Base-by-base conservation (phyloP, 257 asterid species). In the Schizonepeta tenuifolia region DNA sequence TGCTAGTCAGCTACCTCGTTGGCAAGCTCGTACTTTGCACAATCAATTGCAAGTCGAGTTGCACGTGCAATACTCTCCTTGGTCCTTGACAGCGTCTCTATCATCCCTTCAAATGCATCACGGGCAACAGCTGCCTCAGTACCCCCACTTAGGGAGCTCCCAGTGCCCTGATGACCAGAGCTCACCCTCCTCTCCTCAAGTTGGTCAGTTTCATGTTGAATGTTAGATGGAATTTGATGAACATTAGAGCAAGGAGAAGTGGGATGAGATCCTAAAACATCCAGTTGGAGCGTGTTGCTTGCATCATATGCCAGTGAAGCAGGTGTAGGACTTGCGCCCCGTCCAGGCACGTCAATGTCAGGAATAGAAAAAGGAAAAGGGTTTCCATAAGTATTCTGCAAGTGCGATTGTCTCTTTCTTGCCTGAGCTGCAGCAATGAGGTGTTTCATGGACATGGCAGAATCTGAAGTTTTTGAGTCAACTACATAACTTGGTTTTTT, bases 41-140 rank as follows among this genome's bases (percentile, higher is more conserved):
- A 91, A 76, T 91, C 97, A 78, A 91, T 89, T 44, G 97, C 97
- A 83, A 89, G 97, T 49, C 97, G 90, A 36, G 97, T 91, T 44
- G 97, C 97, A 53, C 96, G 97, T 24, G 96, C 96, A 56, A 91
- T 91, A 79, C 97, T 91, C 82, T 91, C 97, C 79, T 91, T 91
- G 72, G 97, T 89, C 86, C 97, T 89, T 58, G 97, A 89, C 77
- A 91, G 85, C 61, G 97, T 91, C 82, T 91, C 97, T 81, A 91
- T 83, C 97, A 91, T 91, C 70, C 97, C 97, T 82, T 91, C 96
- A 80, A 91, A 91, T 62, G 97, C 89, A 81, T 91, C 97, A 79
- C 96, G 96, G 76, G 96, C 89, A 84, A 91, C 95, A 82, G 95
- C 94, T 59, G 97, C 97, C 85, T 91, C 97, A 70, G 96, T 91